Conservation (phyloP, 2,329 filamentous ascomycete genomes). For the Beauveria sp. region DNA sequence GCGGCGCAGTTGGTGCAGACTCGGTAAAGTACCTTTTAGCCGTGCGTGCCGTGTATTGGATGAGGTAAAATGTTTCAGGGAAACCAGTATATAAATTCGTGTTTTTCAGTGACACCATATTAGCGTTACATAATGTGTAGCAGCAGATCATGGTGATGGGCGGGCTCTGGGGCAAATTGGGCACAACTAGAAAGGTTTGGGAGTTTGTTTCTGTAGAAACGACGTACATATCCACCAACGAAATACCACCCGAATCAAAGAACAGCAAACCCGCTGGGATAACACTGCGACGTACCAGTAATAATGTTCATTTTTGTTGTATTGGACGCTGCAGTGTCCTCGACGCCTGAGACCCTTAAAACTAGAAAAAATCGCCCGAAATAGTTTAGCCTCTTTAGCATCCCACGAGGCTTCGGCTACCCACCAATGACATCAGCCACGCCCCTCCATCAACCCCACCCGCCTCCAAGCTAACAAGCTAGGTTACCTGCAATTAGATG, state of each 20-base stretch:
- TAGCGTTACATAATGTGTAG: too few species aligned
- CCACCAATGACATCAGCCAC: constrained; percentile 5
- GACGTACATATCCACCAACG: too few species aligned
- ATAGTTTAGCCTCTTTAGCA: neutral
- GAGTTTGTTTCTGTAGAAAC: neutral
- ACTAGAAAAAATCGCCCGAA: neutral
- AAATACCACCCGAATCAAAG: too few species aligned
- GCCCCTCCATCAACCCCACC: neutral
- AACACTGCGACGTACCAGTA: neutral
- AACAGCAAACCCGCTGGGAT: neutral
- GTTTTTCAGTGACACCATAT: too few species aligned
- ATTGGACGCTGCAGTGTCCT: neutral
- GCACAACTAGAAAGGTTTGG: neutral
- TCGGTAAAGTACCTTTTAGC: too few species aligned
- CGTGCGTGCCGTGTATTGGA: too few species aligned
- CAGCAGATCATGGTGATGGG: neutral
- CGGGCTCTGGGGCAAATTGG: neutral
- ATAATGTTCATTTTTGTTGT: neutral
- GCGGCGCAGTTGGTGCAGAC: too few species aligned
- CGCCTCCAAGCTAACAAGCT: neutral
- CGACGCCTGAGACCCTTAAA: neutral
- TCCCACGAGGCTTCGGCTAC: neutral
- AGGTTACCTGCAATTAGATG: neutral
- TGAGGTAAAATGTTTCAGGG: too few species aligned
- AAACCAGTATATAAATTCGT: too few species aligned